Evolutionary conservation across 2,329 filamentous ascomycete genomes (phyloP).

Genomic region (Fusarium miscanthi): DNA sequence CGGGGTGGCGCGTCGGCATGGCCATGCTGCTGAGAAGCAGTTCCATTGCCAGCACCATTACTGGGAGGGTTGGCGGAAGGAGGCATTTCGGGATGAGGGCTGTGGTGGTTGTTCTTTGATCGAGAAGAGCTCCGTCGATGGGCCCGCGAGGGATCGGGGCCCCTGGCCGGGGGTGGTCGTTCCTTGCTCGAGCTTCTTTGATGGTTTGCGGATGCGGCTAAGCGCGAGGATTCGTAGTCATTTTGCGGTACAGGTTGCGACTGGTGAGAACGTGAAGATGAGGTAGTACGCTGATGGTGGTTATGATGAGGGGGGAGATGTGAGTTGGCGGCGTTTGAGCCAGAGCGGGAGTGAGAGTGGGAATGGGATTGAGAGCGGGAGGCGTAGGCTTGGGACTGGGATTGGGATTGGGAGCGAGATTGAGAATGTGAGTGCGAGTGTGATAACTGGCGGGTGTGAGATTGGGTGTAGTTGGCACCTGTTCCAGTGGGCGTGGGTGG

Average conservation of each 20-base stretch:
- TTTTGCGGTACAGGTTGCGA: slow-evolving; percentile 65
- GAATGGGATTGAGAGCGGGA: slow-evolving; percentile 38
- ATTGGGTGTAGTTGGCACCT: slow-evolving; percentile 38
- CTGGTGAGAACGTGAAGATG: slow-evolving; percentile 54
- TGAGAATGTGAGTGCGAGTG: slow-evolving; percentile 41
- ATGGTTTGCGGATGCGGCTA: slow-evolving; percentile 65
- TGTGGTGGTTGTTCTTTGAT: slow-evolving; percentile 54
- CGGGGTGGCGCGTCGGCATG: slow-evolving; percentile 51
- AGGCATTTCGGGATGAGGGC: slow-evolving; percentile 59
- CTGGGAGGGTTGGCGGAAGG: slow-evolving; percentile 61
- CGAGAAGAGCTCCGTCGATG: slow-evolving; percentile 64
- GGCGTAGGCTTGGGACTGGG: slow-evolving; percentile 32
- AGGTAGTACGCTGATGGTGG: slow-evolving; percentile 54
- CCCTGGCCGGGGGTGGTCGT: slow-evolving; percentile 59
- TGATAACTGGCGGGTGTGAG: slow-evolving; percentile 43
- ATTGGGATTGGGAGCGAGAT: slow-evolving; percentile 31
- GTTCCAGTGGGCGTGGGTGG: slow-evolving; percentile 41
- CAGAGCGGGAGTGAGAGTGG: slow-evolving; percentile 40
- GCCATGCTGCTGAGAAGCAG: slow-evolving; percentile 58
- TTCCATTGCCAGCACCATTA: slow-evolving; percentile 65
- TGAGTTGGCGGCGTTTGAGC: slow-evolving; percentile 45
- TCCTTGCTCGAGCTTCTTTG: slow-evolving; percentile 75
- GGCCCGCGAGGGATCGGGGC: slow-evolving; percentile 62
- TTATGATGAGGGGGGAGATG: slow-evolving; percentile 40
- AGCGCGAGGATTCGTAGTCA: slow-evolving; percentile 79